Percentiles rank a stretch among this genome's conserved stretches.
Conservation (phyloP, 441 rosid genomes). For the Adansonia grandidieri region DNA sequence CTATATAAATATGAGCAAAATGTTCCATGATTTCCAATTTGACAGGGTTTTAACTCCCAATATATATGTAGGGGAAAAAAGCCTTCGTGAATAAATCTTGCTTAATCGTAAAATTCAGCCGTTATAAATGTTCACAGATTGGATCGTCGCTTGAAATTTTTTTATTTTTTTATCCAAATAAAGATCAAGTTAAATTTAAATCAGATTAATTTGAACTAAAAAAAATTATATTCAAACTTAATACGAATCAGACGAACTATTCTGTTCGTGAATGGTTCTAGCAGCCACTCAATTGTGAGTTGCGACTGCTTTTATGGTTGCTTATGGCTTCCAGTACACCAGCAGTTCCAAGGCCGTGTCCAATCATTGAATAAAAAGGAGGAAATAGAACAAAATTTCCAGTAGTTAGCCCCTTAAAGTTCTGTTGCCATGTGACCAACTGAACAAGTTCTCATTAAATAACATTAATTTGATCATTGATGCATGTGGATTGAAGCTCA, state of each 20-base stretch:
- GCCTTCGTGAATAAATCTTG: slow-evolving; percentile 48
- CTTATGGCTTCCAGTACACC: slow-evolving; percentile 65
- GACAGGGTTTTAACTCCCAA: too few relatives aligned
- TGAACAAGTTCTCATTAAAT: not conserved
- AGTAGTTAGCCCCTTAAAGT: not conserved
- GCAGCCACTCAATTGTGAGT: slow-evolving; percentile 58
- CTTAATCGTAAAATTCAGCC: slow-evolving; percentile 72
- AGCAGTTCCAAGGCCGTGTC: slow-evolving; percentile 67
- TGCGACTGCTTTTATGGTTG: slow-evolving; percentile 62
- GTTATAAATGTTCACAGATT: not conserved
- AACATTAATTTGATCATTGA: not conserved
- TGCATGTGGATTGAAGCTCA: not conserved
- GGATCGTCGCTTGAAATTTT: too few relatives aligned
- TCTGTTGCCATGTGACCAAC: not conserved
- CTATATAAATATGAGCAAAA: not conserved
- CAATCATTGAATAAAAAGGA: slow-evolving; percentile 54
- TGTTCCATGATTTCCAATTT: not conserved
- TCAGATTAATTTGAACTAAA: too few relatives aligned
- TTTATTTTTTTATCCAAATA: too few relatives aligned
- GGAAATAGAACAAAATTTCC: not conserved
- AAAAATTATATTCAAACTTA: too few relatives aligned
- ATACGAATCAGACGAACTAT: too few relatives aligned
- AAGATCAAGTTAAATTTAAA: too few relatives aligned
- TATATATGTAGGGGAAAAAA: too few relatives aligned
- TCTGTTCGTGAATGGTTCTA: too few relatives aligned